Base-by-base conservation (phyloP, 148 eudicot genomes). In the Amaranthus cruentus region DNA sequence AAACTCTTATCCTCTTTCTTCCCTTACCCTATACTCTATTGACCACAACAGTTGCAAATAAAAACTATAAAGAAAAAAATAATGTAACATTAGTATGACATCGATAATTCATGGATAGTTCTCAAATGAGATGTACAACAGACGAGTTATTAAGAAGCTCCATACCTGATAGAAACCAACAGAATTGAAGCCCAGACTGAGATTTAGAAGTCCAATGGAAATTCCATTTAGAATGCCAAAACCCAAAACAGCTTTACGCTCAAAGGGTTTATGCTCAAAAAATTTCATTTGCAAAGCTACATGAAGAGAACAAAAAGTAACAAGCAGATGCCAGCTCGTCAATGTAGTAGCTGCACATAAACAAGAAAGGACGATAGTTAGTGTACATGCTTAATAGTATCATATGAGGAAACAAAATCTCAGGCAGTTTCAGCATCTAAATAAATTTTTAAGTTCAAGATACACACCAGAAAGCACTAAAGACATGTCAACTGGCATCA, bases 101-200 rank as follows among this genome's bases (percentile, higher is more conserved):
- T 28, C 38, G 2, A 28, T 28, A 28, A 28, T 28, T 28, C 38
- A 28, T 28, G 38, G 38, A 28, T 28, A 28, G 2, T 28, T 28
- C 38, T 28, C 38, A 28, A 28, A 28, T 28, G 38, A 28, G 38
- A 8, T 49, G 67, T 14, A 52, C 60, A 12, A 54, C 61, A 78
- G 70, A 57, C 28, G n/a, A 66, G 8, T 58, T n/a, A 66, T 44
- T 10, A 21, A 11, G 49, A 42, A 38, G 21, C 57, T 66, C 63
- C 65, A 9, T 80, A 91, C 98, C 98, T 93, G 98, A 81, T 93
- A 93, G 84, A 93, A 93, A 66, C 98, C 98, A 83, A 93, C 95
- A 73, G 98, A 93, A 64, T 93, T 93, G 82, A 93, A 93, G 68
- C 98, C 98, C 85, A 93, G 77, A 81, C 98, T 93, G 62, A 93